Evolutionary conservation across 768 basidiomycete genomes (phyloP).

Genomic region (Suillus americanus): DNA sequence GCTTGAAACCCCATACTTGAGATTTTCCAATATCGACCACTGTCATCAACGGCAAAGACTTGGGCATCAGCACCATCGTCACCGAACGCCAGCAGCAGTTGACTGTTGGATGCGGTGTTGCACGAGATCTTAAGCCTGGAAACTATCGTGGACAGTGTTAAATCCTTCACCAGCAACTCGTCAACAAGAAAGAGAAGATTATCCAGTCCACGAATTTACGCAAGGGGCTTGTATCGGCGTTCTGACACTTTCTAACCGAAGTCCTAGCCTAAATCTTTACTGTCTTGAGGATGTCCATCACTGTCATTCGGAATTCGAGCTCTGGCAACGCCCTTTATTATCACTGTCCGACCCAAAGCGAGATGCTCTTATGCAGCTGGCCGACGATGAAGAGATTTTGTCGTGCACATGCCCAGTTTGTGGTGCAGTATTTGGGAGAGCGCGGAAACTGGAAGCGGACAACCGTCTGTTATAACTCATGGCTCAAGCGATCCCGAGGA

Average conservation of each 20-base stretch:
- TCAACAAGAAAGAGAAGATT: slow-evolving; percentile 17
- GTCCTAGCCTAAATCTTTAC: slow-evolving; percentile 43
- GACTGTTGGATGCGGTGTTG: slow-evolving; percentile 14
- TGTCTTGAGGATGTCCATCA: too few species aligned
- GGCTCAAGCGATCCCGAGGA: slow-evolving; percentile 11
- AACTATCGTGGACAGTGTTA: slow-evolving; percentile 14
- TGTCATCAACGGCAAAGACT: too few species aligned
- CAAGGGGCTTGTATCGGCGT: slow-evolving; percentile 20
- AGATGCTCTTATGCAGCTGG: not conserved
- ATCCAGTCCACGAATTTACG: slow-evolving; percentile 18
- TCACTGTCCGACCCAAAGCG: too few species aligned
- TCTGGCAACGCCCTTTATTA: too few species aligned
- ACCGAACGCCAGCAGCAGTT: slow-evolving; percentile 18
- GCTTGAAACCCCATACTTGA: slow-evolving; percentile 18
- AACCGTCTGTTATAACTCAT: slow-evolving; percentile 11
- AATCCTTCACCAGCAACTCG: slow-evolving; percentile 12
- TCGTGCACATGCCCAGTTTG: slow-evolving; percentile 36
- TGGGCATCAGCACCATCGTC: slow-evolving; percentile 14
- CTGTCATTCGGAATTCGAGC: too few species aligned
- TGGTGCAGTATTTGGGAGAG: slow-evolving; percentile 40
- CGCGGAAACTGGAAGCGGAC: slow-evolving; percentile 9
- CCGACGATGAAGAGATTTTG: too few species aligned
- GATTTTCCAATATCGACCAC: slow-evolving; percentile 10
- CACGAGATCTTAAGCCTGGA: slow-evolving; percentile 14
- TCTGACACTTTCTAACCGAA: slow-evolving; percentile 41